phyloP scores from a whole-genome alignment of 352 stramenopile species.

The Discostella stelligera region DNA sequence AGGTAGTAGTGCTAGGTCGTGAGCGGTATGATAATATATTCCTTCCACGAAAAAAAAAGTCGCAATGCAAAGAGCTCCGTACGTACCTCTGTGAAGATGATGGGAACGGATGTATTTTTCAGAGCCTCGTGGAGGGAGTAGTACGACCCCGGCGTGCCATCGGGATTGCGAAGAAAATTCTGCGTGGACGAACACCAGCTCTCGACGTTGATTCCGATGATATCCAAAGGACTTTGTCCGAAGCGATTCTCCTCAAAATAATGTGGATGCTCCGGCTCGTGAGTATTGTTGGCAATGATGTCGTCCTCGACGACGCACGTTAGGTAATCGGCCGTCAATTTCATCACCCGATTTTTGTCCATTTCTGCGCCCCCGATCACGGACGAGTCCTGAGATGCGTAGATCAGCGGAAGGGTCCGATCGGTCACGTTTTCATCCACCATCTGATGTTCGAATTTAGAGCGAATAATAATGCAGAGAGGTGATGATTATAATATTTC shows the following conservation, averaged over 20 bases:
- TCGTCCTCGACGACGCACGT: constrained; percentile 31
- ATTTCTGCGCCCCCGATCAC: constrained; percentile 22
- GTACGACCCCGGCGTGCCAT: constrained; percentile 50
- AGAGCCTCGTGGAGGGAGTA: constrained; percentile 37
- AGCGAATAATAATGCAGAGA: too few relatives aligned
- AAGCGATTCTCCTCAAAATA: constrained; percentile 20
- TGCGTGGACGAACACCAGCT: constrained; percentile 59
- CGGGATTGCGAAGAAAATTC: constrained; percentile 46
- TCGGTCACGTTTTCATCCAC: constrained; percentile 7
- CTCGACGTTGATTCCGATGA: constrained; percentile 65
- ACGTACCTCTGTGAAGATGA: constrained; percentile 56
- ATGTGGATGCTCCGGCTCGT: background rate
- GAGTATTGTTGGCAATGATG: background rate
- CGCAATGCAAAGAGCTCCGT: background rate
- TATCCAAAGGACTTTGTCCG: constrained; percentile 37
- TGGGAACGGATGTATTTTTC: constrained; percentile 31
- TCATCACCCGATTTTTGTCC: constrained; percentile 36
- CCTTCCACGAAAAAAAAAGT: background rate
- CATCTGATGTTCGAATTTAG: constrained; percentile 1
- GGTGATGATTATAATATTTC: too few relatives aligned
- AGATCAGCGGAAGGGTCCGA: constrained; percentile 47
- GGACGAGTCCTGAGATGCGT: constrained; percentile 51
- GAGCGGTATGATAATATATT: background rate
- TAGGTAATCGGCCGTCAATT: constrained; percentile 55
- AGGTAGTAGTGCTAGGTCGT: background rate